Conservation (phyloP, 257 asterid species). For the Lantana camara region DNA sequence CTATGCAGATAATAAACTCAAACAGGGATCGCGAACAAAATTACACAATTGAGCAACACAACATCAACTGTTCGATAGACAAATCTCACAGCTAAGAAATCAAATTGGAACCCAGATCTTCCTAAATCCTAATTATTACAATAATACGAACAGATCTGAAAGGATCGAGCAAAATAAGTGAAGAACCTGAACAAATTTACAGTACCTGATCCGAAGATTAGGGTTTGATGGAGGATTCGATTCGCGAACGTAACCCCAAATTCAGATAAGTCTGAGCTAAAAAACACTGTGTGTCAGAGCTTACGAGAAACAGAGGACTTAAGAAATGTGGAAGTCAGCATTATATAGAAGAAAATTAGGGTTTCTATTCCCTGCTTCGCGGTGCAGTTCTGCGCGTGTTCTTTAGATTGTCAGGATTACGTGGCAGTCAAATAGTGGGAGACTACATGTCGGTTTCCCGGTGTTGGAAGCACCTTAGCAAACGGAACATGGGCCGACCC, state of each 20-base stretch:
- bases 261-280: slow-evolving; percentile 41
- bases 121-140: neutral
- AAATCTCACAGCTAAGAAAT: neutral
- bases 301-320: neutral
- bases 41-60: neutral
- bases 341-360: neutral
- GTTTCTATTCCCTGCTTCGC: neutral
- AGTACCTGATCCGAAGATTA: slow-evolving; percentile 18
- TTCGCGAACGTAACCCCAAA: slow-evolving; percentile 27
- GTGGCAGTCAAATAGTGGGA: neutral
- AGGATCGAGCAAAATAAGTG: neutral
- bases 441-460: neutral
- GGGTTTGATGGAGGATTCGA: slow-evolving; percentile 33
- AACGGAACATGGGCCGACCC: neutral
- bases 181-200: neutral
- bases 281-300: slow-evolving; percentile 21
- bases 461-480: neutral
- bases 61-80: neutral
- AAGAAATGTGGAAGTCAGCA: neutral
- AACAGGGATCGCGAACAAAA: neutral
- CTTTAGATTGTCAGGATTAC: neutral
- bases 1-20: neutral
- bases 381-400: neutral
- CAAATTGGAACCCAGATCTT: neutral
- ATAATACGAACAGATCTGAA: slow-evolving; percentile 13